Conservation (phyloP, 2,329 filamentous ascomycete genomes). For the Aspergillus fijiensis region DNA sequence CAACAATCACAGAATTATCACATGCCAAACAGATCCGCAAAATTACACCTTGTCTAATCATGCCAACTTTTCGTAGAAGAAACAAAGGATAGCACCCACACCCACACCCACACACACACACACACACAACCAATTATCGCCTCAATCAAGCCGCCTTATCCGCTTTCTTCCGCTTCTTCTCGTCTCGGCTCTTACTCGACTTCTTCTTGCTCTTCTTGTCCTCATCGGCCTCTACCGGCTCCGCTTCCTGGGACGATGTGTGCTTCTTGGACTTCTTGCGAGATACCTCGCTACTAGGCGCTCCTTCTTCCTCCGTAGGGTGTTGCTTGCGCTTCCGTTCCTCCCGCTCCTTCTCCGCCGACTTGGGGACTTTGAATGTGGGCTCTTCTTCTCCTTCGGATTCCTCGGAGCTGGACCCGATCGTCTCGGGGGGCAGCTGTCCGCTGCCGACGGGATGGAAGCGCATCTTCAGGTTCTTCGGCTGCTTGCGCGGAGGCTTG, state of each 20-base stretch:
- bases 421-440: slow-evolving; percentile 31
- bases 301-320: slow-evolving; percentile 30
- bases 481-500: slow-evolving; percentile 42
- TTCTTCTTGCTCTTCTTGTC: slow-evolving; percentile 32
- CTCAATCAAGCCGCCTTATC: slow-evolving; percentile 32
- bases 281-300: slow-evolving; percentile 25
- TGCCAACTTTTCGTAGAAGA: slow-evolving; percentile 18
- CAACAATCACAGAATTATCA: slow-evolving; percentile 25
- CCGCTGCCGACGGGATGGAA: slow-evolving; percentile 45
- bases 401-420: slow-evolving; percentile 39
- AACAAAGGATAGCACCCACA: background rate
- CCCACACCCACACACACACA: background rate
- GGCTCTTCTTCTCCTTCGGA: slow-evolving; percentile 38
- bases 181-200: slow-evolving; percentile 38
- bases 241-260: slow-evolving; percentile 22
- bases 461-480: slow-evolving; percentile 46
- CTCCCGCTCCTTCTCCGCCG: slow-evolving; percentile 27
- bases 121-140: slow-evolving; percentile 19
- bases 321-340: slow-evolving; percentile 42
- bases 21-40: slow-evolving; percentile 42
- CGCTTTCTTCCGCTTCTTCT: slow-evolving; percentile 43
- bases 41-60: slow-evolving; percentile 14
- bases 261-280: slow-evolving; percentile 45
- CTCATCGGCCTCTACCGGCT: slow-evolving; percentile 24
- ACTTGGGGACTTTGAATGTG: slow-evolving; percentile 33